Evolutionary conservation across 1,139 yeast species (phyloP).

Genomic region (Pichia sp.): DNA sequence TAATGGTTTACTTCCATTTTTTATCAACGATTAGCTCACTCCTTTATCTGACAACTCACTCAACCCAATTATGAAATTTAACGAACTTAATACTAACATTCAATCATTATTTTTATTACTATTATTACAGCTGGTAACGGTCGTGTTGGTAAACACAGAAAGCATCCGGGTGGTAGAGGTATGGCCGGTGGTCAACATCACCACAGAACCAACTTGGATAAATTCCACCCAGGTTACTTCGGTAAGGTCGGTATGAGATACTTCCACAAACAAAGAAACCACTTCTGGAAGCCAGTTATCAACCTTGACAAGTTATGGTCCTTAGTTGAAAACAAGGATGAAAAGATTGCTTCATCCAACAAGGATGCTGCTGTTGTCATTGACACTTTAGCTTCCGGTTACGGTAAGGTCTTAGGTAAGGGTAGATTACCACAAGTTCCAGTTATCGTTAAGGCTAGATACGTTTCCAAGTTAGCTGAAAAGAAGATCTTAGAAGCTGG

Average conservation of each 20-base stretch:
- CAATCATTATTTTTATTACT: neutral
- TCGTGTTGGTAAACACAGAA: conserved; percentile 99
- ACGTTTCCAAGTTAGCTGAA: conserved; percentile 98
- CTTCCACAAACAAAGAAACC: conserved; percentile 96
- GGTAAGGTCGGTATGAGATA: conserved; percentile 99
- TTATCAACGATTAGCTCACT: no score
- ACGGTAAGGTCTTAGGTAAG: conserved; percentile 99
- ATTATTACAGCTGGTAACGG: conserved; percentile 86
- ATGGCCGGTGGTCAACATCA: conserved; percentile 99
- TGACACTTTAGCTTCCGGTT: conserved; percentile 99
- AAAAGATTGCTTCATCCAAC: conserved; percentile 80
- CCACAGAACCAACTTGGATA: conserved; percentile 99
- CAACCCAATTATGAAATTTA: neutral
- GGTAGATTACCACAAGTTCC: conserved; percentile 98
- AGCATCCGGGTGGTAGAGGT: conserved; percentile 99
- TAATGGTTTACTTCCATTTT: no score
- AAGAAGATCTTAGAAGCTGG: conserved; percentile 99
- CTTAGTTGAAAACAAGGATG: conserved; percentile 92
- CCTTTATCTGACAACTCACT: neutral
- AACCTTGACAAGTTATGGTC: conserved; percentile 99
- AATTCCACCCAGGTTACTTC: conserved; percentile 99
- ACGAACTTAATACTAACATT: conserved; percentile 12
- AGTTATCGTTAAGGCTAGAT: conserved; percentile 99
- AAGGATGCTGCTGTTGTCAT: conserved; percentile 96
- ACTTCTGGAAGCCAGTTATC: conserved; percentile 97